A percentile compares a stretch with the other conserved stretches of the same genome.
These are phyloP conservation scores for Penicillium freii DNA, from an alignment of 2,329 filamentous ascomycete genomes.

Conservation along the genomic window DNA sequence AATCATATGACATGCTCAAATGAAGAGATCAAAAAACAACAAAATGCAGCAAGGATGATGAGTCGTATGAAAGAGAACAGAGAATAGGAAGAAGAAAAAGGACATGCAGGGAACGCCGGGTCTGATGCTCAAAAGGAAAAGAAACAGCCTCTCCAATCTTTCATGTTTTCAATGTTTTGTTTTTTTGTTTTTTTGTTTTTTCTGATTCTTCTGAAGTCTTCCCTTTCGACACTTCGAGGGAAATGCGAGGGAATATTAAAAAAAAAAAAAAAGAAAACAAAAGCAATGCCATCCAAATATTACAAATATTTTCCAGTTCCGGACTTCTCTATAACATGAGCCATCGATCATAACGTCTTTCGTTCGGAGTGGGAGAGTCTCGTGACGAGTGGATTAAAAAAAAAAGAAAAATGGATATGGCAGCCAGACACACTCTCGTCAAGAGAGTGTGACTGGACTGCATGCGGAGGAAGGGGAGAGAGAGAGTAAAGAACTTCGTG, in stretches of 20 bases:
- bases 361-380: conserved; percentile 27
- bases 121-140: conserved; percentile 23
- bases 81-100: not conserved
- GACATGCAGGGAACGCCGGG: conserved; percentile 23
- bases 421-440: not conserved
- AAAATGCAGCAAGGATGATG: conserved; percentile 12
- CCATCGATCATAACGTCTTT: conserved; percentile 45
- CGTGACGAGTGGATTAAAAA: conserved; percentile 30
- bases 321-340: conserved; percentile 43
- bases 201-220: conserved; percentile 4
- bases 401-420: conserved; percentile 15
- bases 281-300: conserved; percentile 25
- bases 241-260: conserved; percentile 1
- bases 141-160: conserved; percentile 19
- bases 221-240: conserved; percentile 1
- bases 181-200: conserved; percentile 9
- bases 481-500: conserved; percentile 14
- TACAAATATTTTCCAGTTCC: conserved; percentile 28
- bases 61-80: not conserved
- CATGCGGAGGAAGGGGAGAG: conserved; percentile 8
- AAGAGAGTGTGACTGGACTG: conserved; percentile 8
- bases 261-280: conserved; percentile 10
- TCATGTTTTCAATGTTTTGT: conserved; percentile 11
- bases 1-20: conserved; percentile 13
- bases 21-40: conserved; percentile 1